Conservation (phyloP, 2,329 filamentous ascomycete species). For the Trichophyton schoenleinii region DNA sequence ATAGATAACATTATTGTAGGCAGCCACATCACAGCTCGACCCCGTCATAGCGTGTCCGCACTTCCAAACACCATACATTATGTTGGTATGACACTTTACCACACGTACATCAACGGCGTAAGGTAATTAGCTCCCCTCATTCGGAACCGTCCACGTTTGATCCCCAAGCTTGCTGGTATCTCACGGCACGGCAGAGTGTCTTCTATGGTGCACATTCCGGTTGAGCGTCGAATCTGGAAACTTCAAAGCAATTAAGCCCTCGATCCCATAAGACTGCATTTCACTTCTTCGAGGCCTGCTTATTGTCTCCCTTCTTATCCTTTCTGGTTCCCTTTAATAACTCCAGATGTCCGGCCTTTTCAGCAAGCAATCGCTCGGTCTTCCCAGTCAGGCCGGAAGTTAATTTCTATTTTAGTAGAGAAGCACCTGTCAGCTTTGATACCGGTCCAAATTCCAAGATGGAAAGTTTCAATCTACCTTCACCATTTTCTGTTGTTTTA, state of each 20-base stretch:
- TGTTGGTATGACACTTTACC: too few relatives aligned
- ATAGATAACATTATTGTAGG: background rate
- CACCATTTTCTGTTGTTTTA: constrained; percentile 49
- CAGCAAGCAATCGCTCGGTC: constrained; percentile 55
- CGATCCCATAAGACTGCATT: background rate
- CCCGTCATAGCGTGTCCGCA: too few relatives aligned
- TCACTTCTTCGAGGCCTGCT: constrained; percentile 3
- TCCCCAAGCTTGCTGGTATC: too few relatives aligned
- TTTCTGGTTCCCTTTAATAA: constrained; percentile 55
- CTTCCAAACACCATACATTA: too few relatives aligned
- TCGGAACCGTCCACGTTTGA: too few relatives aligned
- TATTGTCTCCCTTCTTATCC: constrained; percentile 26
- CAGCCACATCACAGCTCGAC: too few relatives aligned
- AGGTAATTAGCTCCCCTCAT: too few relatives aligned
- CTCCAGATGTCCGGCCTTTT: constrained; percentile 58
- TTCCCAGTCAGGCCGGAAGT: constrained; percentile 48
- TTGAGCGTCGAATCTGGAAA: background rate
- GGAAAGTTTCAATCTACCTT: constrained; percentile 36
- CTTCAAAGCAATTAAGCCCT: background rate
- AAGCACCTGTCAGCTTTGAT: constrained; percentile 15
- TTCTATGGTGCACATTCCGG: too few relatives aligned
- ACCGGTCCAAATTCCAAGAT: background rate
- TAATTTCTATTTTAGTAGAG: constrained; percentile 39
- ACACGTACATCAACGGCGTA: too few relatives aligned
- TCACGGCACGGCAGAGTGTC: too few relatives aligned